These are phyloP conservation scores for Kregervanrija pseudodelftensis DNA, from an alignment of 805 yeast species.

Conservation along the genomic window DNA sequence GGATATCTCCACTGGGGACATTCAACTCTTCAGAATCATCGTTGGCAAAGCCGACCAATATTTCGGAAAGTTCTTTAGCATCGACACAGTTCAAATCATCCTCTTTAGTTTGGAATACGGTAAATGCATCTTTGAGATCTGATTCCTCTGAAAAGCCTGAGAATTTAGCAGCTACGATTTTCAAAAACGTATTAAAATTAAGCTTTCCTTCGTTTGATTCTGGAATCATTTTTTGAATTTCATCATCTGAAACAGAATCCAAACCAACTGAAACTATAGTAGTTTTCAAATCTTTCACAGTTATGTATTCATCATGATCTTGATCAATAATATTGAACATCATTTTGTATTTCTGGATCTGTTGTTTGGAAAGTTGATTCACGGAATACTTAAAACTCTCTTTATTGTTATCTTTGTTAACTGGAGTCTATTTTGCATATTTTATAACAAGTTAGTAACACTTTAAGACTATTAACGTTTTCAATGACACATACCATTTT, in stretches of 20 bases:
- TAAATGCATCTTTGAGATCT: constrained; percentile 54
- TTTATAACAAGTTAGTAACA: not conserved
- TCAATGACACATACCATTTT: not conserved
- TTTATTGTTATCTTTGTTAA: not conserved
- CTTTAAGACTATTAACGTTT: not conserved
- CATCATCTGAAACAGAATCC: constrained; percentile 33
- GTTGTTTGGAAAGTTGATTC: constrained; percentile 45
- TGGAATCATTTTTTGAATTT: constrained; percentile 45
- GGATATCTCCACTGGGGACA: constrained; percentile 36
- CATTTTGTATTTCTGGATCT: constrained; percentile 60
- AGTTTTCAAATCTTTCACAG: constrained; percentile 46
- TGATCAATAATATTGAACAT: constrained; percentile 78
- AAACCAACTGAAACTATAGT: constrained; percentile 41
- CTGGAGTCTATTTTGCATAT: not conserved
- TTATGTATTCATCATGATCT: constrained; percentile 65
- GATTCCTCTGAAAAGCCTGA: constrained; percentile 40
- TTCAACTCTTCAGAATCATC: constrained; percentile 3
- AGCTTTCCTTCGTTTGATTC: constrained; percentile 26
- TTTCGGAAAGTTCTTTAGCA: constrained; percentile 35
- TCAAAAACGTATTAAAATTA: constrained; percentile 59
- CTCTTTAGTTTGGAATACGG: constrained; percentile 36
- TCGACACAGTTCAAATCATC: constrained; percentile 19
- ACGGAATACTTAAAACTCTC: not conserved
- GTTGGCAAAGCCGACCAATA: too few relatives aligned
- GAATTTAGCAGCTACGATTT: constrained; percentile 52